Evolutionary conservation across 192 early-diverging fungal species (phyloP), one percentile per base, ranked within the genome.

Genomic region (Phlyctochytrium bullatum): DNA sequence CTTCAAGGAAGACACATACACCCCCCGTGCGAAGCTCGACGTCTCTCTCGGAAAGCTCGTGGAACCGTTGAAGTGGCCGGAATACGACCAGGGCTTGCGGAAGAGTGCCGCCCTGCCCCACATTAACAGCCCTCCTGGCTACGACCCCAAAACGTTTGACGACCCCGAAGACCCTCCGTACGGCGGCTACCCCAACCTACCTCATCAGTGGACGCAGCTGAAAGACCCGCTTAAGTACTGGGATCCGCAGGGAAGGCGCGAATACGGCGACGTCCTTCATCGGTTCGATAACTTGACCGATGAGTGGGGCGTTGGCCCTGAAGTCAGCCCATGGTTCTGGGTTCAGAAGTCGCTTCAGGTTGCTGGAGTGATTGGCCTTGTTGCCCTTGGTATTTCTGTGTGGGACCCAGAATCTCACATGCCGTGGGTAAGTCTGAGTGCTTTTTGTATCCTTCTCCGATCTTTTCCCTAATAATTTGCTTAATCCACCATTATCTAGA

Each of bases 221-320:
- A 78, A 68, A 36, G 77, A 85, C 52, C 80, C 83, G 12, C 76
- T 65, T 68, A 69, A 69, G 64, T 82, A 85, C 73, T 85, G 83
- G 83, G 83, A 85, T 68, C 68, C 77, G 65, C 83, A 85, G 74
- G 80, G 75, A 17, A 67, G 79, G 3, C 52, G 83, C 27, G 71
- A 85, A 47, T 85, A 80, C 61, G 83, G 83, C 27, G 83, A 85
- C 34, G 62, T 85, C 20, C 27, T 82, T 24, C 56, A 77, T 27
- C 77, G 77, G 59, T 69, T 80, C 47, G 79, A 77, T 40, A 63
- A 75, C 36, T 75, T 75, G 62, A 75, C 72, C 29, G 77, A 85
- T 54, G 36, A 64, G 35, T 77, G 65, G 74, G 57, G 68, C 36
- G 73, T 78, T 52, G 83, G 80, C 36, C 73, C 75, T 6, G 74